phyloP scores from a whole-genome alignment of 2,329 filamentous ascomycete genomes.

The Beauveria asiatica region DNA sequence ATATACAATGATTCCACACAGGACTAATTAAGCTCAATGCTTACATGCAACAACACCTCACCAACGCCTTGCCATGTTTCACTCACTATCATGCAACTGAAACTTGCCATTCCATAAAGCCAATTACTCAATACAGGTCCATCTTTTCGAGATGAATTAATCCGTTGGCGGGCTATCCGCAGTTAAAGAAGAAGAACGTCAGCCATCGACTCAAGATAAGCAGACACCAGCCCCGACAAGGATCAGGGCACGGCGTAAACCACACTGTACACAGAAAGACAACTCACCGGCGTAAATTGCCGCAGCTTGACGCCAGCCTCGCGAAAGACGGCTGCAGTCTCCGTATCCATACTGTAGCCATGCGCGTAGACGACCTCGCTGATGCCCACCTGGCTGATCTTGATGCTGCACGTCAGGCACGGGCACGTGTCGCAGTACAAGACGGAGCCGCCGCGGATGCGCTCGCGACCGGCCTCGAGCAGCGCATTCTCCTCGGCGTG shows the following conservation, averaged over 20 bases:
- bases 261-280: not conserved
- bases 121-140: conserved; percentile 26
- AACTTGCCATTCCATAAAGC: not conserved
- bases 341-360: conserved; percentile 86
- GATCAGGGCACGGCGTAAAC: not conserved
- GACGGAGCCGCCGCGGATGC: conserved; percentile 72
- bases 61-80: not conserved
- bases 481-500: conserved; percentile 97
- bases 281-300: conserved; percentile 76
- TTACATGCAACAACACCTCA: not conserved
- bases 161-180: conserved; percentile 50
- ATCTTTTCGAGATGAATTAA: conserved; percentile 53
- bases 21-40: not conserved
- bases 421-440: conserved; percentile 96
- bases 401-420: conserved; percentile 95
- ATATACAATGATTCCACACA: no score
- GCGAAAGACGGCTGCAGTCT: conserved; percentile 72
- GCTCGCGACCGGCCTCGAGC: conserved; percentile 84
- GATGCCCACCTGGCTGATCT: conserved; percentile 95
- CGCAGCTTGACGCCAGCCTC: conserved; percentile 77
- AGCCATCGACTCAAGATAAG: not conserved
- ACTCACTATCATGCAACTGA: not conserved
- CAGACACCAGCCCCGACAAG: not conserved
- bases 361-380: conserved; percentile 91
- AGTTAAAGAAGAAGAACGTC: not conserved